These are phyloP conservation scores for Alternaria metachromatica DNA, from an alignment of 2,329 filamentous ascomycete species.

Conservation along the genomic window DNA sequence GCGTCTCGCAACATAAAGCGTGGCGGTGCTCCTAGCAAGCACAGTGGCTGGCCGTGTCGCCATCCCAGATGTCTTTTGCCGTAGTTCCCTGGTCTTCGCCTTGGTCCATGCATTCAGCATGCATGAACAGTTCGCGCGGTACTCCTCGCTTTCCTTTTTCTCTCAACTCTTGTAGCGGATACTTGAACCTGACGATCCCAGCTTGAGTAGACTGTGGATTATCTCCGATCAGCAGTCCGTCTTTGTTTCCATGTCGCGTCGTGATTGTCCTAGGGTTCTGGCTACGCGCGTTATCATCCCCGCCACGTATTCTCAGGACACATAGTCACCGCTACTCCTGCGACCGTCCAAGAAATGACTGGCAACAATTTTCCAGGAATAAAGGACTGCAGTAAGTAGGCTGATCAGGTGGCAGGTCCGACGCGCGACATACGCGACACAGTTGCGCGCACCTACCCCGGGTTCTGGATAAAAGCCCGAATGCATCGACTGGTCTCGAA, in stretches of 20 bases:
- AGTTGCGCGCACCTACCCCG: not conserved
- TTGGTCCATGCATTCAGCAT: not conserved
- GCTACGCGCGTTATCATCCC: not conserved
- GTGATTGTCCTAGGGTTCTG: not conserved
- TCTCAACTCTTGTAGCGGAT: not conserved
- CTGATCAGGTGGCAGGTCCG: not conserved
- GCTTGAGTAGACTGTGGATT: not conserved
- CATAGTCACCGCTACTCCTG: constrained; percentile 5
- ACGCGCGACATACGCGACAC: constrained; percentile 1
- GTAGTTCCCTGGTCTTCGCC: not conserved
- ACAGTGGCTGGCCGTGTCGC: not conserved
- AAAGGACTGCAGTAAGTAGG: not conserved
- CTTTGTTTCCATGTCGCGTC: not conserved
- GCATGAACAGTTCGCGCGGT: constrained; percentile 2
- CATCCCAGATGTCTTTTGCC: not conserved
- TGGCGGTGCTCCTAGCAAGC: not conserved
- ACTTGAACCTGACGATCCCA: not conserved
- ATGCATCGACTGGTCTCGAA: not conserved
- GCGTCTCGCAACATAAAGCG: not conserved
- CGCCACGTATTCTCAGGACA: constrained; percentile 11
- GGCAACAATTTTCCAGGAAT: not conserved
- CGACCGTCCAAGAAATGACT: not conserved
- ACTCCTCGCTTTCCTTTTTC: not conserved
- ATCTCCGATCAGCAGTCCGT: not conserved
- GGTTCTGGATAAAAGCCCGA: not conserved